phyloP scores from a whole-genome alignment of 164 flowering plant genomes.

The Kingdonia uniflora region DNA sequence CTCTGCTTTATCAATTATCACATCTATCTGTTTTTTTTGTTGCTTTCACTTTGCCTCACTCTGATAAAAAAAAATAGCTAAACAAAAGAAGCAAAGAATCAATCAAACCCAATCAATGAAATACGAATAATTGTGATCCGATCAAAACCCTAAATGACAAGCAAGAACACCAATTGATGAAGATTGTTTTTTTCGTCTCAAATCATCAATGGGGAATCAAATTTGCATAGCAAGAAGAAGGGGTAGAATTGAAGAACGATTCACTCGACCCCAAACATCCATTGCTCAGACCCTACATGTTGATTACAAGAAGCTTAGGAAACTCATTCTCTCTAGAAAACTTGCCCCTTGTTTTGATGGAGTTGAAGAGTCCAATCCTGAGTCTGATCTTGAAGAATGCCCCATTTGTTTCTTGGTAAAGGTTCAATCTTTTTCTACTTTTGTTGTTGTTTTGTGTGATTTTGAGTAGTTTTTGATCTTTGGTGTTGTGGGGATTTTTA shows the following conservation, averaged over 20 bases:
- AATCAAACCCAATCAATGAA: constrained; percentile 10
- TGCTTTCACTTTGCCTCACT: no score
- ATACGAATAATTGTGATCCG: no score
- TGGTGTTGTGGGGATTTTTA: constrained; percentile 1
- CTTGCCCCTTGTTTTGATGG: constrained; percentile 32
- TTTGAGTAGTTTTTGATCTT: no score
- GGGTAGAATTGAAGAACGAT: constrained; percentile 19
- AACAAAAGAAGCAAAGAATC: background rate
- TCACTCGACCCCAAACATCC: constrained; percentile 22
- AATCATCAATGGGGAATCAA: constrained; percentile 26
- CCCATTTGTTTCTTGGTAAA: constrained; percentile 29
- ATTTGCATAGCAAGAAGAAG: constrained; percentile 13
- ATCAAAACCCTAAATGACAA: no score
- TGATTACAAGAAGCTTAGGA: constrained; percentile 27
- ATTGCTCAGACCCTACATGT: constrained; percentile 12
- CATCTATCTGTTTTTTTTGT: no score
- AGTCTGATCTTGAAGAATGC: constrained; percentile 27
- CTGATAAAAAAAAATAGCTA: no score
- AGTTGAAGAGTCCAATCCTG: constrained; percentile 17
- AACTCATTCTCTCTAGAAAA: constrained; percentile 18
- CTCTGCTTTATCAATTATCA: no score
- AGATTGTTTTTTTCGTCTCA: no score
- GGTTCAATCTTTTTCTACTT: no score
- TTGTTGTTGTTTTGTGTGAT: no score
- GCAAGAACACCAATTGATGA: no score